phyloP scores from a whole-genome alignment of 306 rosid species.

The Vicia faba region DNA sequence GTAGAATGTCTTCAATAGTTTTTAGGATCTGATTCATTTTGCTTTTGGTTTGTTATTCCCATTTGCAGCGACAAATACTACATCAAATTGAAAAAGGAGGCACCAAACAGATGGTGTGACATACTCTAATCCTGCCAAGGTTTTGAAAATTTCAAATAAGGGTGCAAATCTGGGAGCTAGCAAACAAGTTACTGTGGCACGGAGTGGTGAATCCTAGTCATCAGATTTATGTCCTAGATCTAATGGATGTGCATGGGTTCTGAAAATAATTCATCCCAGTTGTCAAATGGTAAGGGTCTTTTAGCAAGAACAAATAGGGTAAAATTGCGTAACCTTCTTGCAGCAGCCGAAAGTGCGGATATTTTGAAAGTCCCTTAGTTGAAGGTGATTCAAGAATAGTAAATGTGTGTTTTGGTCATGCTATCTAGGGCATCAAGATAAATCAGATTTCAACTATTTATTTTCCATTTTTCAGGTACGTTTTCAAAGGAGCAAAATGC shows the following conservation, averaged over 20 bases:
- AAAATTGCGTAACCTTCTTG: conserved; percentile 88
- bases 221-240: conserved; percentile 64
- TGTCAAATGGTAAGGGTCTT: conserved; percentile 80
- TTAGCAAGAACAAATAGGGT: conserved; percentile 97
- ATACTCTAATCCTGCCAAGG: conserved; percentile 51
- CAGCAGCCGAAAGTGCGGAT: conserved; percentile 96
- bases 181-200: conserved; percentile 42
- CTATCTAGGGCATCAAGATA: conserved; percentile 27
- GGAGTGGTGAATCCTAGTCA: conserved; percentile 51
- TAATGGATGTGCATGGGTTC: conserved; percentile 66
- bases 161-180: conserved; percentile 49
- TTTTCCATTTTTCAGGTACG: conserved; percentile 60
- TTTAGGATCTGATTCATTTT: conserved; percentile 18
- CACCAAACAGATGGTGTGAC: conserved; percentile 40
- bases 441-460: conserved; percentile 15
- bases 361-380: conserved; percentile 91
- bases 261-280: conserved; percentile 60
- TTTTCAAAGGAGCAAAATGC: conserved; percentile 93
- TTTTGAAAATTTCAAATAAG: conserved; percentile 50
- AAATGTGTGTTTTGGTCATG: conserved; percentile 22
- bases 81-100: conserved; percentile 63
- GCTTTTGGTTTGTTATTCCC: conserved; percentile 24
- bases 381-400: conserved; percentile 59
- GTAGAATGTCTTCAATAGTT: not conserved
- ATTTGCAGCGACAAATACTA: conserved; percentile 52